These are phyloP conservation scores for Butyriboletus loyo DNA, from an alignment of 768 basidiomycete genomes.

Conservation along the genomic window DNA sequence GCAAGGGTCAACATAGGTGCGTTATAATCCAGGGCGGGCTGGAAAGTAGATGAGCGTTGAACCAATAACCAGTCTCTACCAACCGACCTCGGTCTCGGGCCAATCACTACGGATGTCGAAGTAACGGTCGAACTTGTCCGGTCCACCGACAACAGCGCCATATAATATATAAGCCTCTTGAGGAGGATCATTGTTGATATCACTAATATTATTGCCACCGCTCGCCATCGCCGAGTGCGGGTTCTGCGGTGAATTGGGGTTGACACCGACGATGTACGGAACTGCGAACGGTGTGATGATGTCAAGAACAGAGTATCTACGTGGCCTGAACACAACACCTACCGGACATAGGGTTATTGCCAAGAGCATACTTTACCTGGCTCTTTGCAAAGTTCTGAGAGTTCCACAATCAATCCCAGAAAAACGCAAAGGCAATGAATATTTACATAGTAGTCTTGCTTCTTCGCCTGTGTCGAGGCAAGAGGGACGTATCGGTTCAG, in stretches of 20 bases:
- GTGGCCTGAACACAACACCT: slow-evolving; percentile 14
- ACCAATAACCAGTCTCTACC: not conserved
- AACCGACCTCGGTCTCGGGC: slow-evolving; percentile 76
- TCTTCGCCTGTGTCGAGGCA: slow-evolving; percentile 59
- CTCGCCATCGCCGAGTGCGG: slow-evolving; percentile 89
- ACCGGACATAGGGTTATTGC: slow-evolving; percentile 89
- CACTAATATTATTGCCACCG: slow-evolving; percentile 67
- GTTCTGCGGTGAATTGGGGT: slow-evolving; percentile 88
- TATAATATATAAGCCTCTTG: slow-evolving; percentile 77
- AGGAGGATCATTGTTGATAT: slow-evolving; percentile 69
- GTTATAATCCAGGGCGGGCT: slow-evolving; percentile 86
- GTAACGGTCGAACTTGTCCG: slow-evolving; percentile 69
- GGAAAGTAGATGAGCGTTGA: slow-evolving; percentile 9
- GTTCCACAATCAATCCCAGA: slow-evolving; percentile 4
- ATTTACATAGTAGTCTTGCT: slow-evolving; percentile 57
- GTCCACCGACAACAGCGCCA: slow-evolving; percentile 88
- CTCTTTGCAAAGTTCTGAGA: slow-evolving; percentile 64
- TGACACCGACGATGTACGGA: slow-evolving; percentile 77
- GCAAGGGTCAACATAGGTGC: slow-evolving; percentile 86
- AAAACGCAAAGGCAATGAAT: not conserved
- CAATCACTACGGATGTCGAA: slow-evolving; percentile 88
- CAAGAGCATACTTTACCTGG: slow-evolving; percentile 81
- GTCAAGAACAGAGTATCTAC: not conserved
- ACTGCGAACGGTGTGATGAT: not conserved
- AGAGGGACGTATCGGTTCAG: slow-evolving; percentile 73